Percentiles rank a stretch among this genome's conserved stretches.
phyloP scores from a whole-genome alignment of 352 stramenopile species.

The Pythium sp. region DNA sequence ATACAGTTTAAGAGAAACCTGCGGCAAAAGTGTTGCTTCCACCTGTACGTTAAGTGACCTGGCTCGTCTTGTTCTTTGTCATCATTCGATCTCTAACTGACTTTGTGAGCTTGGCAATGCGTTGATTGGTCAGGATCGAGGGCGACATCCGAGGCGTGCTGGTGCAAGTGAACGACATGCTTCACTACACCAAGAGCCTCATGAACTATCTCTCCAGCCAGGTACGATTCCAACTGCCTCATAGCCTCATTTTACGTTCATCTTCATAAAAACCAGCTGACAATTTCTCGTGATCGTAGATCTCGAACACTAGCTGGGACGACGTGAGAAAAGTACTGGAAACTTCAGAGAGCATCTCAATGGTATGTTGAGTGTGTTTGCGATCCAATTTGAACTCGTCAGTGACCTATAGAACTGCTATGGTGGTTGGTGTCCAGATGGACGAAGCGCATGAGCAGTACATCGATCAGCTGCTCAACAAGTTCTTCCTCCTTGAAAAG shows the following conservation, averaged over 20 bases:
- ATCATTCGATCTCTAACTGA: background rate
- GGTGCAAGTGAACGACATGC: constrained; percentile 63
- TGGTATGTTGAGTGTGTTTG: constrained; percentile 6
- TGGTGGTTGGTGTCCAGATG: constrained; percentile 37
- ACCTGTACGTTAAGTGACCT: constrained; percentile 28
- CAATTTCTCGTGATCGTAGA: constrained; percentile 13
- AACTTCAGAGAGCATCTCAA: constrained; percentile 22
- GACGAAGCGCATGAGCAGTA: constrained; percentile 57
- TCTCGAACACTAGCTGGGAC: constrained; percentile 25
- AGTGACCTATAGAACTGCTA: constrained; percentile 15
- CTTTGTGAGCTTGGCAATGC: background rate
- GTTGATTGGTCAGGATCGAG: constrained; percentile 33
- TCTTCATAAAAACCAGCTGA: too few species aligned
- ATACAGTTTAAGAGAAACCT: constrained; percentile 57
- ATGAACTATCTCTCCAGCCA: constrained; percentile 69
- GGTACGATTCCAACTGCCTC: constrained; percentile 17
- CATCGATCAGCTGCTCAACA: constrained; percentile 57
- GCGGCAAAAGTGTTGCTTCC: constrained; percentile 47
- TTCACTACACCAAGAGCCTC: constrained; percentile 72
- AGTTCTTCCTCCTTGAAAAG: constrained; percentile 75
- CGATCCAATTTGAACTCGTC: constrained; percentile 6
- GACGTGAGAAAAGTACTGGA: constrained; percentile 20
- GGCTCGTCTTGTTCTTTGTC: background rate
- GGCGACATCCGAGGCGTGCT: constrained; percentile 37
- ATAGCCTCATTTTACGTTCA: too few species aligned